phyloP scores from a whole-genome alignment of 2,329 filamentous ascomycete species.

The Colletotrichum tanaceti region DNA sequence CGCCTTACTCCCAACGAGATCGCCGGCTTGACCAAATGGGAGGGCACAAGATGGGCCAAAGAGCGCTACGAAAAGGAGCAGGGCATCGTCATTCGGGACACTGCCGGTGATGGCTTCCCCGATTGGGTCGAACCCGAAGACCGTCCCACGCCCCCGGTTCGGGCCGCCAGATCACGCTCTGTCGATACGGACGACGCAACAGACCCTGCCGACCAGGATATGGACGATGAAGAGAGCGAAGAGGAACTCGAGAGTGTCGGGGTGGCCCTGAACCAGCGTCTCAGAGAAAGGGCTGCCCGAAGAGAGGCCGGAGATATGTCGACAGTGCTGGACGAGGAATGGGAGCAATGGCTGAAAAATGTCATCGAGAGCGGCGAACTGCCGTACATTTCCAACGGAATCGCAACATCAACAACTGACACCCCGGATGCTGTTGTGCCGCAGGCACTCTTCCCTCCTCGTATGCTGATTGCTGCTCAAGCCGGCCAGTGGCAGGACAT shows the following conservation, averaged over 20 bases:
- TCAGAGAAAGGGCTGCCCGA: slow-evolving; percentile 71
- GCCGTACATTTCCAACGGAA: slow-evolving; percentile 57
- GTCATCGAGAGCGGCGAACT: slow-evolving; percentile 72
- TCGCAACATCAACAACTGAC: slow-evolving; percentile 51
- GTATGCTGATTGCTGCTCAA: slow-evolving; percentile 66
- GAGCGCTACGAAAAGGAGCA: slow-evolving; percentile 83
- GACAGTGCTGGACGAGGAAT: slow-evolving; percentile 74
- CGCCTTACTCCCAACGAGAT: slow-evolving; percentile 78
- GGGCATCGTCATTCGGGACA: slow-evolving; percentile 75
- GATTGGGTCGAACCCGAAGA: slow-evolving; percentile 66
- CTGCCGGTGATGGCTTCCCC: slow-evolving; percentile 74
- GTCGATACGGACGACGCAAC: slow-evolving; percentile 31
- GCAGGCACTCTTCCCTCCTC: slow-evolving; percentile 59
- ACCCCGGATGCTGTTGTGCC: slow-evolving; percentile 46
- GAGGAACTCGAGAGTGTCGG: slow-evolving; percentile 70
- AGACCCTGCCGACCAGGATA: slow-evolving; percentile 50
- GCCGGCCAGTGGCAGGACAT: slow-evolving; percentile 68
- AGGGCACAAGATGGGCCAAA: slow-evolving; percentile 85
- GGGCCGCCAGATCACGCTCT: slow-evolving; percentile 24
- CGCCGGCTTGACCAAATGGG: slow-evolving; percentile 79
- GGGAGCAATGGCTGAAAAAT: slow-evolving; percentile 81
- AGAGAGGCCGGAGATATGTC: slow-evolving; percentile 70
- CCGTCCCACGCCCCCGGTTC: slow-evolving; percentile 39
- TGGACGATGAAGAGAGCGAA: slow-evolving; percentile 64
- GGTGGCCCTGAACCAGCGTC: slow-evolving; percentile 71